Percentiles rank a stretch among this genome's conserved stretches.
These are phyloP conservation scores for Cruciata laevipes DNA, from an alignment of 257 asterid species.

Conservation along the genomic window DNA sequence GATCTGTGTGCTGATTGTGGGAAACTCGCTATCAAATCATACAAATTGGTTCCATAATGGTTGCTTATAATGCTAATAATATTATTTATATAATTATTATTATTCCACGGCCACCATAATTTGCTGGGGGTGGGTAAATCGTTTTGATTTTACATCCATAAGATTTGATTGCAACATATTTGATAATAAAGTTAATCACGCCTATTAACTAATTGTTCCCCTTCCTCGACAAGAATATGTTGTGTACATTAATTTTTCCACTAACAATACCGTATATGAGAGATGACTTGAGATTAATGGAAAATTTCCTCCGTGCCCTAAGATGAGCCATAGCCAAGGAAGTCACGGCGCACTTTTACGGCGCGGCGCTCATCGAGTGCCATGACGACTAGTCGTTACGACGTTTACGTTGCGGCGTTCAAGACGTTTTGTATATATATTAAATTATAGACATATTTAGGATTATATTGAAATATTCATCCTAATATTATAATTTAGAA, in stretches of 20 bases:
- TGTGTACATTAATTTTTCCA: neutral
- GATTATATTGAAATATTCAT: too few relatives aligned
- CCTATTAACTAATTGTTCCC: neutral
- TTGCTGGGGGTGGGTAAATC: constrained; percentile 3
- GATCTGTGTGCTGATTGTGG: neutral
- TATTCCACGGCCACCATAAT: constrained; percentile 5
- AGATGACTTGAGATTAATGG: neutral
- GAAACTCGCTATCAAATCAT: neutral
- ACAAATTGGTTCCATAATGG: neutral
- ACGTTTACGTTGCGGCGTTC: too few relatives aligned
- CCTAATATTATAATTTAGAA: too few relatives aligned
- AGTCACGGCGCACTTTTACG: too few relatives aligned
- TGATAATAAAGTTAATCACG: neutral
- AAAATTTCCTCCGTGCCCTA: too few relatives aligned
- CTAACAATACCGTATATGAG: neutral
- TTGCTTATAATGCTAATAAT: neutral
- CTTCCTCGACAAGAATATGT: neutral
- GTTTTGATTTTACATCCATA: neutral
- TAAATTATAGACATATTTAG: too few relatives aligned
- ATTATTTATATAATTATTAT: too few relatives aligned
- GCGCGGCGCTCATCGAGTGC: too few relatives aligned
- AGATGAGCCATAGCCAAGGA: too few relatives aligned
- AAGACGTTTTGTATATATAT: too few relatives aligned
- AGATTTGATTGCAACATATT: constrained; percentile 5
- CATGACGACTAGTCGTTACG: too few relatives aligned